Evolutionary conservation across 352 stramenopile genomes (phyloP).

Genomic region (Globisporangium nunn): DNA sequence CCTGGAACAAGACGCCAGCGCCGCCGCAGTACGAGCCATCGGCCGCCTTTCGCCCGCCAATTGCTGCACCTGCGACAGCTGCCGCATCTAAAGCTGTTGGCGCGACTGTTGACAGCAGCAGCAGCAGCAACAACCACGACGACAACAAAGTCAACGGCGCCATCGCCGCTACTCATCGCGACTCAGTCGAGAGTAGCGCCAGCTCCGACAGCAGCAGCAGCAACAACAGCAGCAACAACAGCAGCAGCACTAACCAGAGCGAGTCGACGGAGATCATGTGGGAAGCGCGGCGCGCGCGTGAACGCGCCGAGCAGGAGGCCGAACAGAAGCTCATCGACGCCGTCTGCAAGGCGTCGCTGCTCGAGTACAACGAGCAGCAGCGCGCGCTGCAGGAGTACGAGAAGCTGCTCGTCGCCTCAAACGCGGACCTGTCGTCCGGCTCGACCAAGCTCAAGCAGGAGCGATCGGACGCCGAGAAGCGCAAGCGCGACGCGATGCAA

Average conservation of each 20-base stretch:
- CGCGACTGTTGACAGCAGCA: not conserved
- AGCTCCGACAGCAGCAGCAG: not conserved
- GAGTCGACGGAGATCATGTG: conserved; percentile 46
- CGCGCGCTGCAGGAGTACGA: conserved; percentile 51
- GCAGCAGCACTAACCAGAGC: not conserved
- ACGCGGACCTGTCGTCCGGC: conserved; percentile 22
- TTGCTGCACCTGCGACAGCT: not conserved
- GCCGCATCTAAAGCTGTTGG: not conserved
- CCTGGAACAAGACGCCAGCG: conserved; percentile 19
- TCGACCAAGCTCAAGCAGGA: conserved; percentile 29
- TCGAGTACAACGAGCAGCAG: conserved; percentile 67
- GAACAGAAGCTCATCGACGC: conserved; percentile 75
- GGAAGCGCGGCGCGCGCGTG: conserved; percentile 42
- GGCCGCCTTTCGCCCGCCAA: conserved; percentile 2
- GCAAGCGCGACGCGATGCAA: conserved; percentile 67
- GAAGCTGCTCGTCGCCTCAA: conserved; percentile 24
- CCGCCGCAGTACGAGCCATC: conserved; percentile 17
- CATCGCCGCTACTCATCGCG: not conserved
- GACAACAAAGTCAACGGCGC: not conserved
- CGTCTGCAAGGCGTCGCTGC: conserved; percentile 68
- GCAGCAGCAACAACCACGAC: not conserved
- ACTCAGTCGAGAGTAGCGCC: not conserved
- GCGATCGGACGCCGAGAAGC: conserved; percentile 38
- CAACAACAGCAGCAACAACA: not conserved
- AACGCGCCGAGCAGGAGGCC: conserved; percentile 45